A percentile compares a stretch with the other conserved stretches of the same genome.
phyloP scores from a whole-genome alignment of 2,329 filamentous ascomycete genomes.

The Apiospora rasikravindrae region DNA sequence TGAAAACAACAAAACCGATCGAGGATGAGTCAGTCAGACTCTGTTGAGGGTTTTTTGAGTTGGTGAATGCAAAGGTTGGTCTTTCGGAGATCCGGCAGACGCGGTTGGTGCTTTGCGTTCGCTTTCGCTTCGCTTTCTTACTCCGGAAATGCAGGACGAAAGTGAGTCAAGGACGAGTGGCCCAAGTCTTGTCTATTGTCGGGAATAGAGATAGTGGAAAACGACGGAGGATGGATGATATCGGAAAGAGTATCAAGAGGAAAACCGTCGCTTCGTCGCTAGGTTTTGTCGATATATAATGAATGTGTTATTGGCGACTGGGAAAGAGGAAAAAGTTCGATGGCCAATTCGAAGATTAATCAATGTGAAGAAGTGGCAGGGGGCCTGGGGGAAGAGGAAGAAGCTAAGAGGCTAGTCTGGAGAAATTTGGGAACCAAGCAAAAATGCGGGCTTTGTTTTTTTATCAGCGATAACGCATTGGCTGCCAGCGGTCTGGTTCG shows the following conservation, averaged over 20 bases:
- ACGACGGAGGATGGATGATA: neutral
- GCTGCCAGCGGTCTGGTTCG: neutral
- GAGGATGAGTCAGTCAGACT: neutral
- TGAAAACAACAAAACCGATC: neutral
- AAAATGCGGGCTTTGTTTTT: neutral
- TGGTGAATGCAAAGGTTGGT: neutral
- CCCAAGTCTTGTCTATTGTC: neutral
- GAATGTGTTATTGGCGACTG: neutral
- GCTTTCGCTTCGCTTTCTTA: slow-evolving; percentile 1
- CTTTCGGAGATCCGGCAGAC: neutral
- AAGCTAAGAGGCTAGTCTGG: neutral
- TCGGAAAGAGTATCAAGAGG: neutral
- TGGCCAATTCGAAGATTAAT: neutral
- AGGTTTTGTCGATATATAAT: neutral
- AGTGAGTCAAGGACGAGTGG: neutral
- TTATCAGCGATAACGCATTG: slow-evolving; percentile 5
- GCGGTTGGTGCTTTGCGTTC: neutral
- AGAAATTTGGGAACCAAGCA: slow-evolving; percentile 2
- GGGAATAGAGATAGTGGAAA: neutral
- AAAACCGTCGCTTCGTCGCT: neutral
- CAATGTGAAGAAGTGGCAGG: neutral
- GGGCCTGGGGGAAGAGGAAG: neutral
- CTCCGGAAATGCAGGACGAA: neutral
- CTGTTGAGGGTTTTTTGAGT: neutral
- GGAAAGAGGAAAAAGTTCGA: neutral